Base-by-base conservation (phyloP, 2,329 filamentous ascomycete species). In the Cercospora citrullina region DNA sequence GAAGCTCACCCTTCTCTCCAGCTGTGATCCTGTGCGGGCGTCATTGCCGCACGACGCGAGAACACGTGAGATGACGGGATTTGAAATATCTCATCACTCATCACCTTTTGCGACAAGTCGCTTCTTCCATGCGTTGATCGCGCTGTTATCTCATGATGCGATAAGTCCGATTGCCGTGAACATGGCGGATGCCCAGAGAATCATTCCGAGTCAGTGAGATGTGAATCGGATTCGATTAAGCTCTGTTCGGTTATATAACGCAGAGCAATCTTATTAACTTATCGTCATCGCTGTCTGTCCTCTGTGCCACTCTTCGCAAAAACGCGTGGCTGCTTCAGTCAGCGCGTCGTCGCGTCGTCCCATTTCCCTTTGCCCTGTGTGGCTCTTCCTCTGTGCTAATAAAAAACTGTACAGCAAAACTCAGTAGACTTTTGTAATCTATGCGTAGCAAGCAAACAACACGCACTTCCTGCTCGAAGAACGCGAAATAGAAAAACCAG, bases 1-100 rank as follows among this genome's bases (percentile, higher is more conserved):
- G 48, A 58, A 58, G 12, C 57, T 60, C 57, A n/a, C n/a, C n/a
- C 18, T 39, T 21, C 48, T 10, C 48, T 51, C 45, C 45, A 18
- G n/a, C 55, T 39, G 36, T n/a, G 14, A 39, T 39, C 36, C 36
- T 39, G 33, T 16, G 31, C 23, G 8, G 16, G 30, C n/a, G 36
- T 21, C 59, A 61, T 61, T 61, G 18, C 53, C 53, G 53, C 53
- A 26, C 31, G 2, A 61, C 59, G 59, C 59, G 59, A 42, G 18
- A 28, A 26, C 59, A 61, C 59, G 59, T 61, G 59, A 51, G n/a
- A 51, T 51, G 45, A 51, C 18, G 45, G 18, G 45, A 51, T 48
- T 48, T 48, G n/a, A 48, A 48, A 48, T 48, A 21, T 48, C 42
- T 48, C 42, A 14, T 48, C 42, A 21, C 42, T 48, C 18, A 39